Evolutionary conservation across 371 early-diverging fungal species (phyloP).

Genomic region (Modicella reniformis): DNA sequence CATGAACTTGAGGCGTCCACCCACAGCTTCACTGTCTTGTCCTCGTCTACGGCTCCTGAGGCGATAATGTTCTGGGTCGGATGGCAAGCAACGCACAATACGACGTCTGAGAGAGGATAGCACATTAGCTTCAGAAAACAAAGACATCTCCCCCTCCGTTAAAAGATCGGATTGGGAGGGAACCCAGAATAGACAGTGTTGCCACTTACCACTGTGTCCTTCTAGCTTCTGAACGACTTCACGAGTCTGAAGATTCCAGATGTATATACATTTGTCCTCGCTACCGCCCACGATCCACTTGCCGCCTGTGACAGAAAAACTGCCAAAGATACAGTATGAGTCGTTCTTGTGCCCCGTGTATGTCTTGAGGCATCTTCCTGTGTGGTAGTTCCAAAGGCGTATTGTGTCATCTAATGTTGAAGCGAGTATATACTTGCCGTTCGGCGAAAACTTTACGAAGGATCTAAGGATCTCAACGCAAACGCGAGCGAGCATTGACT

Average conservation of each 20-base stretch:
- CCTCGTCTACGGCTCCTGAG: conserved; percentile 91
- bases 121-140: no score
- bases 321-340: conserved; percentile 91
- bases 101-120: conserved; percentile 74
- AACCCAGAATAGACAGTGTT: background rate
- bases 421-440: conserved; percentile 96
- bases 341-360: conserved; percentile 92
- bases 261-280: conserved; percentile 91
- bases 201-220: conserved; percentile 84
- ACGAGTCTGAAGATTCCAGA: conserved; percentile 96
- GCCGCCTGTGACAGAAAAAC: conserved; percentile 92
- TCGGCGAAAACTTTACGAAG: conserved; percentile 97
- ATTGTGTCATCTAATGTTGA: conserved; percentile 92
- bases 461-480: no score
- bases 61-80: conserved; percentile 95
- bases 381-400: conserved; percentile 93
- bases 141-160: conserved; percentile 5
- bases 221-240: conserved; percentile 92
- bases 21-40: conserved; percentile 92
- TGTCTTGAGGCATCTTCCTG: conserved; percentile 92
- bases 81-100: conserved; percentile 93
- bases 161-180: no score
- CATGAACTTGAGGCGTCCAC: conserved; percentile 48
- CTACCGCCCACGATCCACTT: conserved; percentile 97
- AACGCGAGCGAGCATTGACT: no score